Percentiles rank a stretch among this genome's conserved stretches.
These are phyloP conservation scores for Nakazawaea sp. DNA, from an alignment of 805 yeast species.

Conservation along the genomic window DNA sequence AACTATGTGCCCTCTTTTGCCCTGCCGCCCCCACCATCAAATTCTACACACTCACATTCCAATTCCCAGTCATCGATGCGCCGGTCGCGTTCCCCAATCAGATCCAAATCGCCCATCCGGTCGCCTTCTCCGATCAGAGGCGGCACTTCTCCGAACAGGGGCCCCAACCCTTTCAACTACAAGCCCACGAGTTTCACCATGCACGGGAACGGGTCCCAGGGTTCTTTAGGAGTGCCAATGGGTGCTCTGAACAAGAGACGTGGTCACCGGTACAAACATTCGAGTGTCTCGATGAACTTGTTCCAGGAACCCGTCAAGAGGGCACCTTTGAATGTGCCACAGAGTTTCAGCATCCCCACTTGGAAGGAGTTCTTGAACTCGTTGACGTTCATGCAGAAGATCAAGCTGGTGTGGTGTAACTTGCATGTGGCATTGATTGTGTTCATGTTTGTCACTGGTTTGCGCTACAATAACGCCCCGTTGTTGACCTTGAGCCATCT, in stretches of 20 bases:
- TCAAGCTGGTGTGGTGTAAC: slow-evolving; percentile 51
- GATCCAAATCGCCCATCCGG: slow-evolving; percentile 19
- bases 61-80: slow-evolving; percentile 4
- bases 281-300: slow-evolving; percentile 92
- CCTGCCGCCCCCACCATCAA: slow-evolving; percentile 9
- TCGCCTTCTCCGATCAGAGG: slow-evolving; percentile 4
- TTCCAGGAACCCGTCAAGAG: slow-evolving; percentile 86
- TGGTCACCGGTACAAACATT: slow-evolving; percentile 94
- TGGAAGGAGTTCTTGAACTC: slow-evolving; percentile 55
- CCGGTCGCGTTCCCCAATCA: slow-evolving; percentile 18
- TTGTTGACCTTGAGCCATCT: slow-evolving; percentile 80
- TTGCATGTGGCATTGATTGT: slow-evolving; percentile 51
- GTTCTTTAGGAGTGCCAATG: slow-evolving; percentile 4
- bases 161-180: slow-evolving; percentile 53
- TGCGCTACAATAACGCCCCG: slow-evolving; percentile 47
- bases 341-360: slow-evolving; percentile 68
- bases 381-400: slow-evolving; percentile 49
- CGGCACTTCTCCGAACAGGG: slow-evolving; percentile 20
- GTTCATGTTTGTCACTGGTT: slow-evolving; percentile 54
- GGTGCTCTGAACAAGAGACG: slow-evolving; percentile 66
- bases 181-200: slow-evolving; percentile 41
- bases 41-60: slow-evolving; percentile 2
- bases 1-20: slow-evolving; percentile 9
- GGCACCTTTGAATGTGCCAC: slow-evolving; percentile 57
- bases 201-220: slow-evolving; percentile 19